phyloP scores from a whole-genome alignment of 306 rosid genomes.

The Pyrus pyrifolia region DNA sequence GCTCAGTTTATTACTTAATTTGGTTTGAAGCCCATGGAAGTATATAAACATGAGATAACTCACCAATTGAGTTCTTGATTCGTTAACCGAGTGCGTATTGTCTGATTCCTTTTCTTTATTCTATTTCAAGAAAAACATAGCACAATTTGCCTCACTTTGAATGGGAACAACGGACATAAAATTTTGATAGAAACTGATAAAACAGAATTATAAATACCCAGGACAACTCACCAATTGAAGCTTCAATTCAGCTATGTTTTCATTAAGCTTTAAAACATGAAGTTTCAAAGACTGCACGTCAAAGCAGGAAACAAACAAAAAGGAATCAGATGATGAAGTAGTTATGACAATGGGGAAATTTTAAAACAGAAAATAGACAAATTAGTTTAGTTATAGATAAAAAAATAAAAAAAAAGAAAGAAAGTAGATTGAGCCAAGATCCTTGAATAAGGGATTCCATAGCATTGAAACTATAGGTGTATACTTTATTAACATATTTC shows the following conservation, averaged over 20 bases:
- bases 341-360: not conserved
- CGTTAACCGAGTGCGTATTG: conserved; percentile 24
- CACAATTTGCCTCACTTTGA: conserved; percentile 10
- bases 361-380: conserved; percentile 1
- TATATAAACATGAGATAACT: conserved; percentile 24
- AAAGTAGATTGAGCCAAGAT: conserved; percentile 1
- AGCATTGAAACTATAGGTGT: not conserved
- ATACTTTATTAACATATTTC: not conserved
- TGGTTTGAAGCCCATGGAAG: conserved; percentile 9
- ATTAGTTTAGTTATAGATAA: not conserved
- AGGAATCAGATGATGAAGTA: conserved; percentile 16
- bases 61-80: conserved; percentile 37
- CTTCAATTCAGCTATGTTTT: conserved; percentile 62
- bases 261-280: conserved; percentile 71
- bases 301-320: conserved; percentile 7
- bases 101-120: conserved; percentile 45
- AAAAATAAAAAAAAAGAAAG: not conserved
- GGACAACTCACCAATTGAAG: conserved; percentile 55
- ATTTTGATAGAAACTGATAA: conserved; percentile 8
- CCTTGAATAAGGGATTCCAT: conserved; percentile 8
- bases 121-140: conserved; percentile 28
- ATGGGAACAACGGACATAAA: conserved; percentile 2
- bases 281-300: conserved; percentile 83
- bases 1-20: not conserved
- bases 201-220: not conserved